Base-by-base conservation (phyloP, 2,329 filamentous ascomycete genomes). In the Epichloe bromicola region DNA sequence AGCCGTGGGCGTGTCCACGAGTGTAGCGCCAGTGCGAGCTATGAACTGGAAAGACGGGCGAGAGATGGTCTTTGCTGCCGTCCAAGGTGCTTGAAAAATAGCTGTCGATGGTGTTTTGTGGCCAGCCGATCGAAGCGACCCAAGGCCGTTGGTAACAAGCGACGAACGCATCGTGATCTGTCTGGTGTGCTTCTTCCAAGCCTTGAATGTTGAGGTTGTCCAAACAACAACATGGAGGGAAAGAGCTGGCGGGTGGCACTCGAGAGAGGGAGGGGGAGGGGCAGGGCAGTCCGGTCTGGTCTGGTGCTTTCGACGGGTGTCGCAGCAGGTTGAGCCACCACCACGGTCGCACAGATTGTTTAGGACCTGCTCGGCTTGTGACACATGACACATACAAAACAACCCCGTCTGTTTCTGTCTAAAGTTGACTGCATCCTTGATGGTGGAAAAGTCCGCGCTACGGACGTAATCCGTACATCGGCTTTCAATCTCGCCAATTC, bases 1-100 rank as follows among this genome's bases (percentile, higher is more conserved):
- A 10, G 55, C 46, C 1, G 52, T 54, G 7, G 54, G 52, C 12
- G 49, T 45, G 50, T 57, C 55, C 3, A 53, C 55, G 36, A 56
- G 49, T 40, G 54, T 56, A 33, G 55, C 54, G 46, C 50, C 55
- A 14, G 46, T 47, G 26, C 52, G 47, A 33, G 47, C 43, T n/a
- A 34, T 45, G 34, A 30, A 23, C 23, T 11, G 51, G 20, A 42
- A 10, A n/a, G 19, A 41, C 23, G 39, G 10, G 34, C 50, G 49
- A 17, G 40, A 11, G 5, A 46, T 19, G 15, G 37, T 20, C 4
- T 34, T 30, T 17, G 48, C 42, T n/a, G 48, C 42, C 40, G 39
- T 49, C 54, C 52, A 54, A 34, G 52, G 50, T 14, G 50, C 50
- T 4, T 41, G 50, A 3, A 54, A 34, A 4, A 38, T 30, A 17